These are phyloP conservation scores for Cystobasidium ongulense DNA, from an alignment of 768 basidiomycete species.

Conservation along the genomic window DNA sequence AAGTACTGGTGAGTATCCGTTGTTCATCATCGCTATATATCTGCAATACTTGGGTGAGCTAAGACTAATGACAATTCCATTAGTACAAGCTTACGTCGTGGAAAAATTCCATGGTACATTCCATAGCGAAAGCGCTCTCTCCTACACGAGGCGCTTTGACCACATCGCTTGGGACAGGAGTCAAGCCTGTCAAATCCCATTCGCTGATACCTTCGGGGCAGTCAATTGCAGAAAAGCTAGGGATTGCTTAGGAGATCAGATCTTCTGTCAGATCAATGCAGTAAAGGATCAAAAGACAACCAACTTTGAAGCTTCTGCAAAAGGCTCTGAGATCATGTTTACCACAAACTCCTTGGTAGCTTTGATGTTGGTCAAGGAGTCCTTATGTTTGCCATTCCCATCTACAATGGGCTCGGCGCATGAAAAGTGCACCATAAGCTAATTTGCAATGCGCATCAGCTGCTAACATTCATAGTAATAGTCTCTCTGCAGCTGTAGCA, in stretches of 20 bases:
- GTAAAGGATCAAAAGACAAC: background rate
- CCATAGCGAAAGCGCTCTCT: slow-evolving; percentile 47
- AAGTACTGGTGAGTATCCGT: background rate
- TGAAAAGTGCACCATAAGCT: slow-evolving; percentile 21
- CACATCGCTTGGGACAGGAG: slow-evolving; percentile 37
- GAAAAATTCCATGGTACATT: slow-evolving; percentile 39
- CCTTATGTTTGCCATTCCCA: slow-evolving; percentile 42
- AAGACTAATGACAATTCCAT: background rate
- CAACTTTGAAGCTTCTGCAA: slow-evolving; percentile 47
- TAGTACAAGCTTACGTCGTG: slow-evolving; percentile 15
- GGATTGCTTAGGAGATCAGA: too few species aligned
- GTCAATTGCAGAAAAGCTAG: slow-evolving; percentile 44
- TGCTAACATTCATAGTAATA: background rate
- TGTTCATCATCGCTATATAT: background rate
- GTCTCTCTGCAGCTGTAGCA: too few species aligned
- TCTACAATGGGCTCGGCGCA: background rate
- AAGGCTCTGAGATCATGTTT: slow-evolving; percentile 62
- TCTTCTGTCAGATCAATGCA: background rate
- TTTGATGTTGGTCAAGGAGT: slow-evolving; percentile 60
- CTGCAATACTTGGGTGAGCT: too few species aligned
- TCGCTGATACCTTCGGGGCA: slow-evolving; percentile 45
- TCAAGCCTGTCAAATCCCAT: slow-evolving; percentile 43
- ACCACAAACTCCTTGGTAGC: slow-evolving; percentile 62
- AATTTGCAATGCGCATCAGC: slow-evolving; percentile 45
- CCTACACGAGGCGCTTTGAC: slow-evolving; percentile 46